A percentile compares a stretch with the other conserved stretches of the same genome.
These are phyloP conservation scores for Plasmodium fragile DNA, from an alignment of 169 alveolate genomes.

Conservation along the genomic window DNA sequence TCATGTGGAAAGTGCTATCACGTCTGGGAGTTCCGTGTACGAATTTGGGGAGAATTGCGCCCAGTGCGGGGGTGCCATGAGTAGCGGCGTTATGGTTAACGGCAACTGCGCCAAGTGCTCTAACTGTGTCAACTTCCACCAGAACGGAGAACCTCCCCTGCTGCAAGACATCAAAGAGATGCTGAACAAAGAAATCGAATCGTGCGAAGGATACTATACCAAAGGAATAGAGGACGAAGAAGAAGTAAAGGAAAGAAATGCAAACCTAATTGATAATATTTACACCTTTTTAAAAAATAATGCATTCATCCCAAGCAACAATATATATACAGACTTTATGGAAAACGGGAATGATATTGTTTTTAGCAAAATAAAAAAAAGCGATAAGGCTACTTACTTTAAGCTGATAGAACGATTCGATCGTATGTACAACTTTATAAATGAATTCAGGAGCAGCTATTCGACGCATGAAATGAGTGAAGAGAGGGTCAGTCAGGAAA, in stretches of 20 bases:
- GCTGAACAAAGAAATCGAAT: conserved; percentile 41
- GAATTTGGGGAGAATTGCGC: background rate
- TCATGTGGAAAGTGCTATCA: background rate
- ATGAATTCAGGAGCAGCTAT: conserved; percentile 47
- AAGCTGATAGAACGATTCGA: conserved; percentile 68
- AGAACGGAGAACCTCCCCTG: background rate
- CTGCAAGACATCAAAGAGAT: conserved; percentile 42
- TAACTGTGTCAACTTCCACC: background rate
- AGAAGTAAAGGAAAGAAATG: conserved; percentile 1
- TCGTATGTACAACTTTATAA: conserved; percentile 63
- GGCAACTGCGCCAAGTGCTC: background rate
- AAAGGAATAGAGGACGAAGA: conserved; percentile 5
- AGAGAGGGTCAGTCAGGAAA: conserved; percentile 7
- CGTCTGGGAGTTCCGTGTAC: background rate
- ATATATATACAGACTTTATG: conserved; percentile 62
- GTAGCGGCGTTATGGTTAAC: background rate
- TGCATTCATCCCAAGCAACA: conserved; percentile 59
- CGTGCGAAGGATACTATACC: background rate
- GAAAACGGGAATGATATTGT: conserved; percentile 75
- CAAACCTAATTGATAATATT: conserved; percentile 22
- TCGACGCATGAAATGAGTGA: background rate
- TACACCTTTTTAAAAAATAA: conserved; percentile 51
- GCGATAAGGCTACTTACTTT: conserved; percentile 49
- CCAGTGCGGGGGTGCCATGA: background rate
- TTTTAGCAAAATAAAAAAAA: conserved; percentile 63